A percentile compares a stretch with the other conserved stretches of the same genome.
phyloP scores from a whole-genome alignment of 2,329 filamentous ascomycete genomes.

The Neonectria ditissima region DNA sequence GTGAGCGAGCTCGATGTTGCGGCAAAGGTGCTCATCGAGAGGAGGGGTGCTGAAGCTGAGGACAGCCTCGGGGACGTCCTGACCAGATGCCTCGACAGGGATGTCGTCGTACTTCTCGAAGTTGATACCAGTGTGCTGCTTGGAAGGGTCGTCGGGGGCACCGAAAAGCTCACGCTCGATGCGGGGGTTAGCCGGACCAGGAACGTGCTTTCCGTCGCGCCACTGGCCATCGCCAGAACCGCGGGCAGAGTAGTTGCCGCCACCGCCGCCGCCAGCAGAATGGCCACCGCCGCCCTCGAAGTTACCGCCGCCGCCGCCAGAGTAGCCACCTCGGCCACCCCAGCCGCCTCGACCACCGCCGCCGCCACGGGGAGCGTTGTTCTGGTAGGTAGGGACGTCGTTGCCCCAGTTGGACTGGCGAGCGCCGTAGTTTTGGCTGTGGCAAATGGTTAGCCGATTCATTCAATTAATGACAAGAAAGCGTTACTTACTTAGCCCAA shows the following conservation, averaged over 20 bases:
- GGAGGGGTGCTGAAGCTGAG: constrained; percentile 93
- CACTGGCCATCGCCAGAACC: constrained; percentile 96
- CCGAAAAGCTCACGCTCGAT: constrained; percentile 97
- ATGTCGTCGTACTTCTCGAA: constrained; percentile 99
- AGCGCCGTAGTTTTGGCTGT: constrained; percentile 48
- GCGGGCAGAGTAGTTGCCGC: constrained; percentile 68
- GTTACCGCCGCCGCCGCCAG: constrained; percentile 53
- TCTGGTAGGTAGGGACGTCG: constrained; percentile 45
- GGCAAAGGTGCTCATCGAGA: constrained; percentile 91
- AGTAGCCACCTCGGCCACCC: constrained; percentile 52
- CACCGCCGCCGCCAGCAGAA: constrained; percentile 84
- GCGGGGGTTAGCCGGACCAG: constrained; percentile 88
- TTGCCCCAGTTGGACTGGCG: constrained; percentile 52
- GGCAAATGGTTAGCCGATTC: constrained; percentile 35
- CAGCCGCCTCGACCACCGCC: constrained; percentile 49
- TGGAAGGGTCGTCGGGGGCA: constrained; percentile 87
- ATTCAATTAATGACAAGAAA: background rate
- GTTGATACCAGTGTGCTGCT: constrained; percentile 99
- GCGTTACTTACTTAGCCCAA: constrained; percentile 69
- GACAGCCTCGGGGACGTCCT: constrained; percentile 92
- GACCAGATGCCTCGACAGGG: constrained; percentile 95
- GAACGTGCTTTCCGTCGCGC: constrained; percentile 96
- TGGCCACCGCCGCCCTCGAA: constrained; percentile 67
- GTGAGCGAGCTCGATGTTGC: constrained; percentile 92
- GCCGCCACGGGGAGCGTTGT: constrained; percentile 46